Percentiles rank a stretch among this genome's conserved stretches.
Evolutionary conservation across 345 rosid genomes (phyloP).

Genomic region (Passiflora organensis): DNA sequence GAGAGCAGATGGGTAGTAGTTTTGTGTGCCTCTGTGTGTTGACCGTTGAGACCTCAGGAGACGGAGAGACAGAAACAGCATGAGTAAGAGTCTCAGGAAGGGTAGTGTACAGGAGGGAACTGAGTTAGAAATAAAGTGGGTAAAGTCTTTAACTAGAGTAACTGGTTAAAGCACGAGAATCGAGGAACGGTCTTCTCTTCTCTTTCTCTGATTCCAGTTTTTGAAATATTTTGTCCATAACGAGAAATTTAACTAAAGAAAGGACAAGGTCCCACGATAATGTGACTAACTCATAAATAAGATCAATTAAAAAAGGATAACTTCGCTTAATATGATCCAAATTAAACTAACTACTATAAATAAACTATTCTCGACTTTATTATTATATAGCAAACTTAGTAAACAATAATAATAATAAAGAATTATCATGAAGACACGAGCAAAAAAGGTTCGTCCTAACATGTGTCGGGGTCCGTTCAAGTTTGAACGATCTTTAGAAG

Average conservation of each 20-base stretch:
- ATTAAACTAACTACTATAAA: too few relatives aligned
- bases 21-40: neutral
- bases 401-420: too few relatives aligned
- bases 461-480: too few relatives aligned
- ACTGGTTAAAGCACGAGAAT: conserved; percentile 19
- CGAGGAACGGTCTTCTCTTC: conserved; percentile 71
- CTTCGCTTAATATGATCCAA: neutral
- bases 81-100: neutral
- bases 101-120: conserved; percentile 13
- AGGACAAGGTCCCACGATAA: neutral
- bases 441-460: too few relatives aligned
- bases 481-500: too few relatives aligned
- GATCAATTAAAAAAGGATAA: neutral
- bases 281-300: neutral
- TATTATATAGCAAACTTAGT: too few relatives aligned
- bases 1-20: neutral
- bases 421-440: too few relatives aligned
- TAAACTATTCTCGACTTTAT: too few relatives aligned
- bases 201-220: too few relatives aligned
- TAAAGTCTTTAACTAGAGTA: neutral
- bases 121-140: neutral
- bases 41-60: neutral
- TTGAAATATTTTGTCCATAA: too few relatives aligned
- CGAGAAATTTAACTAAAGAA: neutral
- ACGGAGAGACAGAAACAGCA: neutral